Conservation (phyloP, 2,329 filamentous ascomycete genomes). For the Ophiobolus disseminans region DNA sequence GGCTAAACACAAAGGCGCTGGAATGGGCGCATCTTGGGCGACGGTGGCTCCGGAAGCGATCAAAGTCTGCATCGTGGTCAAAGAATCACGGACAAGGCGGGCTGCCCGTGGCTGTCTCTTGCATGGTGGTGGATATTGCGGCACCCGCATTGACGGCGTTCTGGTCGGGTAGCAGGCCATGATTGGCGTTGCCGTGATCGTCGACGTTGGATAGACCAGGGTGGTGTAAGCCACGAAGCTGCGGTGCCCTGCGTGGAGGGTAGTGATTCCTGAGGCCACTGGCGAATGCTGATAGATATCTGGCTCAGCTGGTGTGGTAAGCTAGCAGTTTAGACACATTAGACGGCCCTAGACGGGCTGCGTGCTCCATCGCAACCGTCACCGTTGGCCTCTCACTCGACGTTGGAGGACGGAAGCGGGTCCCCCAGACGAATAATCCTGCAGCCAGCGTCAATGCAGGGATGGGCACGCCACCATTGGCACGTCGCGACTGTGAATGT, state of each 20-base stretch:
- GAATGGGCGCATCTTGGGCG: constrained; percentile 12
- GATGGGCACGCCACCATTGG: constrained; percentile 38
- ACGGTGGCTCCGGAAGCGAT: constrained; percentile 12
- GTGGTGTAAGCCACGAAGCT: constrained; percentile 28
- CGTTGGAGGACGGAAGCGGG: background rate
- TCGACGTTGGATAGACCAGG: constrained; percentile 29
- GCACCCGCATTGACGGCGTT: constrained; percentile 27
- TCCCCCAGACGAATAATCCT: constrained; percentile 13
- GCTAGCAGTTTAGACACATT: background rate
- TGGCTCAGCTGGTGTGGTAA: background rate
- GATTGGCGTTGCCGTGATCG: constrained; percentile 24
- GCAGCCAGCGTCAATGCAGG: constrained; percentile 21
- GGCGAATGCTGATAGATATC: background rate
- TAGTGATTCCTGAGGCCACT: too few species aligned
- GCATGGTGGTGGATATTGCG: constrained; percentile 32
- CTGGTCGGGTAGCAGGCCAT: constrained; percentile 16
- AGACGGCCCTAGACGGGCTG: constrained; percentile 12
- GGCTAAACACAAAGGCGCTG: constrained; percentile 27
- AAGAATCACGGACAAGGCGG: constrained; percentile 20
- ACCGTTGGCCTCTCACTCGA: too few species aligned
- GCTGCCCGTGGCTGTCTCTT: constrained; percentile 12
- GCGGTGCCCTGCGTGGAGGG: too few species aligned
- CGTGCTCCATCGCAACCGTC: too few species aligned
- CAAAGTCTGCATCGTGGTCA: constrained; percentile 13
- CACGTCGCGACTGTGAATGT: too few species aligned